These are phyloP conservation scores for Phellinidium pouzarii DNA, from an alignment of 1,284 basidiomycete species.

Conservation along the genomic window DNA sequence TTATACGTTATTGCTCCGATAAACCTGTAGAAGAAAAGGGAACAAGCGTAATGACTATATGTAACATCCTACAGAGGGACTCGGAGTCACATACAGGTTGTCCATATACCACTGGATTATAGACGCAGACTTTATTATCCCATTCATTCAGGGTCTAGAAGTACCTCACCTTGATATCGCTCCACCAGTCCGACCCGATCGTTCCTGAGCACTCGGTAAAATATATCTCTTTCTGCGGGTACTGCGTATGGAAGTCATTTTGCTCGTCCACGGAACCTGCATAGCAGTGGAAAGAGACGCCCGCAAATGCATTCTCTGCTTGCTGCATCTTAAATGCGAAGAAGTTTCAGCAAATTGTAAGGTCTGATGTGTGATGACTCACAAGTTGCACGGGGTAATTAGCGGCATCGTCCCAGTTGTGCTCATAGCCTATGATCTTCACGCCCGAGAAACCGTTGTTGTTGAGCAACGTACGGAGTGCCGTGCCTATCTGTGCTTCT, in stretches of 20 bases:
- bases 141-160: not conserved
- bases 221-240: slow-evolving; percentile 43
- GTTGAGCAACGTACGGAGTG: slow-evolving; percentile 41
- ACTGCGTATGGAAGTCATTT: slow-evolving; percentile 38
- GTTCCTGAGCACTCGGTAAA: slow-evolving; percentile 48
- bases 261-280: slow-evolving; percentile 35
- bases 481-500: slow-evolving; percentile 40
- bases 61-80: not conserved
- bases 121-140: slow-evolving; percentile 14
- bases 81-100: slow-evolving; percentile 55
- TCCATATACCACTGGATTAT: slow-evolving; percentile 66
- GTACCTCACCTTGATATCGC: slow-evolving; percentile 57
- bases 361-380: not conserved
- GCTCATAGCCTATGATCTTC: slow-evolving; percentile 44
- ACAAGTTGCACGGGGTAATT: slow-evolving; percentile 38
- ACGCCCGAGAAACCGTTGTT: slow-evolving; percentile 40
- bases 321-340: slow-evolving; percentile 37
- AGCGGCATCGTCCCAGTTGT: slow-evolving; percentile 47
- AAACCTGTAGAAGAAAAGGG: slow-evolving; percentile 15
- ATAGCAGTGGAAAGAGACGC: slow-evolving; percentile 48
- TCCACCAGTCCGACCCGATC: slow-evolving; percentile 67
- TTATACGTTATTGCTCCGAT: slow-evolving; percentile 21
- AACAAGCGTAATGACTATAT: not conserved
- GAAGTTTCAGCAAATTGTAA: slow-evolving; percentile 4
- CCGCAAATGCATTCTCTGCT: slow-evolving; percentile 38